phyloP scores from a whole-genome alignment of 495 filamentous ascomycete genomes.

The Opeltia flavorubescens region DNA sequence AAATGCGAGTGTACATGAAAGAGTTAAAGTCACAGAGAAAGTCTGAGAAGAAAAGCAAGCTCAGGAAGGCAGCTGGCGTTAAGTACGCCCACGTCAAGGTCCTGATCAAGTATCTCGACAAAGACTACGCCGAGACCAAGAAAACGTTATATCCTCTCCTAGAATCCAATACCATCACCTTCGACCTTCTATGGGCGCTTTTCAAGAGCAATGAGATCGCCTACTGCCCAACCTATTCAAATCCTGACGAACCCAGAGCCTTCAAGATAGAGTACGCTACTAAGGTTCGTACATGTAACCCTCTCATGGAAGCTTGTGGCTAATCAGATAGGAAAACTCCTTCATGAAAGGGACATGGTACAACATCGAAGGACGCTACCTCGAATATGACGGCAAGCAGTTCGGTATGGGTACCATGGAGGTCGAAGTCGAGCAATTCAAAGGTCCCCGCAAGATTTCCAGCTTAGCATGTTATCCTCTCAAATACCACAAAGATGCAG shows the following conservation, averaged over 20 bases:
- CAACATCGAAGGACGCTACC: conserved; percentile 64
- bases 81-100: conserved; percentile 58
- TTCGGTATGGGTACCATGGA: conserved; percentile 59
- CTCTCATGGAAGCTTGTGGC: neutral
- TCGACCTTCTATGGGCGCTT: conserved; percentile 79
- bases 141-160: conserved; percentile 74
- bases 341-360: conserved; percentile 74
- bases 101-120: conserved; percentile 66
- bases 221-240: conserved; percentile 69
- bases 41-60: conserved; percentile 54
- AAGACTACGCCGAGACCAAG: conserved; percentile 66
- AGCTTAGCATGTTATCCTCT: conserved; percentile 67
- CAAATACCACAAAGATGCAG: conserved; percentile 65
- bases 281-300: conserved; percentile 21
- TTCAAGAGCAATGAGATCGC: conserved; percentile 84
- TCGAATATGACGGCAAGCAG: conserved; percentile 72
- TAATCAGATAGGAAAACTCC: conserved; percentile 33
- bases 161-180: conserved; percentile 75
- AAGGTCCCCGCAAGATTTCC: conserved; percentile 71
- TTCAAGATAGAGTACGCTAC: conserved; percentile 77
- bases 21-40: conserved; percentile 46
- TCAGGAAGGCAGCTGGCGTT: conserved; percentile 37
- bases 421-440: conserved; percentile 62
- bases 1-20: conserved; percentile 52
- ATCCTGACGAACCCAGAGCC: conserved; percentile 68